These are phyloP conservation scores for Fonsecaea nubica DNA, from an alignment of 2,329 filamentous ascomycete genomes.

Conservation along the genomic window DNA sequence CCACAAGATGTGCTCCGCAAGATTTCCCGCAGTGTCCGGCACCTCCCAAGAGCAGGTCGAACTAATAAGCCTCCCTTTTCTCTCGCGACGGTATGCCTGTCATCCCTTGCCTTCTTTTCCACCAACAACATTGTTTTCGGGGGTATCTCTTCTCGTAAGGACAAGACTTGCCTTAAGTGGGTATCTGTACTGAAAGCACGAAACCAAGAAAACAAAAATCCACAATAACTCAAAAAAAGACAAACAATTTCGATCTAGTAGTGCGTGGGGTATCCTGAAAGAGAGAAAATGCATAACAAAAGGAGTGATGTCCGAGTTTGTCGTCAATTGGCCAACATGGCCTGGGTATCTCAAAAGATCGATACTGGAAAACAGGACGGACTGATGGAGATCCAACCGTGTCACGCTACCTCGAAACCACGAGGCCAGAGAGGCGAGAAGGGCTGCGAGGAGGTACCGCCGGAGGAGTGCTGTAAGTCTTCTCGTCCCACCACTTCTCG, in stretches of 20 bases:
- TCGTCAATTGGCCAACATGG: constrained; percentile 30
- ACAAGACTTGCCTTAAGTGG: constrained; percentile 38
- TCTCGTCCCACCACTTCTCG: constrained; percentile 44
- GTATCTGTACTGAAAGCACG: constrained; percentile 38
- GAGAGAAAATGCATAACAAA: constrained; percentile 33
- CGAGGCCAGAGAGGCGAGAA: constrained; percentile 43
- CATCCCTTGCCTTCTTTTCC: constrained; percentile 27
- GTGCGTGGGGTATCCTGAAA: constrained; percentile 38
- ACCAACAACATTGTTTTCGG: constrained; percentile 32
- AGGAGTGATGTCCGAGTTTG: constrained; percentile 39
- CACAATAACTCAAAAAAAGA: constrained; percentile 26
- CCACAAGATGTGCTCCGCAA: constrained; percentile 19
- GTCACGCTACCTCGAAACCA: constrained; percentile 35
- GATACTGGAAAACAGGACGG: constrained; percentile 16
- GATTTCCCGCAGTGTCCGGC: constrained; percentile 18
- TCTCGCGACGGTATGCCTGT: constrained; percentile 5
- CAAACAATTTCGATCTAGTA: constrained; percentile 35
- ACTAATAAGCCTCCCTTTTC: constrained; percentile 31
- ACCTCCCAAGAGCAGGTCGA: constrained; percentile 12
- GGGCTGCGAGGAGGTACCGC: constrained; percentile 39
- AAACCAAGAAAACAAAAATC: constrained; percentile 23
- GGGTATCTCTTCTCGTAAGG: constrained; percentile 38
- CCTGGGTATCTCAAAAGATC: constrained; percentile 26
- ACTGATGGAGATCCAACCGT: constrained; percentile 22
- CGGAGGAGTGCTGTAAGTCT: constrained; percentile 34